Evolutionary conservation across 257 asterid genomes (phyloP), one percentile per base, ranked within the genome.

Genomic region (Ballota nigra): DNA sequence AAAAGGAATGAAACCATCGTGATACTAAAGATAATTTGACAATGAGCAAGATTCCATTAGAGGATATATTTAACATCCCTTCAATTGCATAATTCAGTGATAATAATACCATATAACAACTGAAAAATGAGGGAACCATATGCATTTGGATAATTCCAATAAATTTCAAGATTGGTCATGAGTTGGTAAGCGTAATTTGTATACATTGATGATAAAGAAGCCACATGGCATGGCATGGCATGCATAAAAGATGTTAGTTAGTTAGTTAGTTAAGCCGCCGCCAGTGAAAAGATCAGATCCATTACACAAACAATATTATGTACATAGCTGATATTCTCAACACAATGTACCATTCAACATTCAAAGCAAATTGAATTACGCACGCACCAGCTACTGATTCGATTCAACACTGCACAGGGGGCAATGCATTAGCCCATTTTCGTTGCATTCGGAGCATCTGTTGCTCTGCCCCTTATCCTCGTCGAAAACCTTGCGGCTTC

Each of bases 401-500:
- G n/a, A n/a, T n/a, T n/a, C n/a, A n/a, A n/a, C n/a, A n/a, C n/a
- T n/a, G 83, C 98, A 92, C 26, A 84, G 80, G 8, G 96, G 90
- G 72, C 98, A 93, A 9, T 86, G 88, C 51, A 89, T 73, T 33
- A 93, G 86, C 55, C 98, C 98, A 13, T 93, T 93, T 45, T 93
- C 98, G 8, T 93, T 93, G 85, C 97, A 93, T 2, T 80, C 82
- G 0, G 73, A 77, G 64, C 92, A 86, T 57, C 77, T 66, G 19
- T 61, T 76, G 7, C 61, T 59, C 81, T 72, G 78, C 68, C 75
- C 87, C 45, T 77, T 78, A 7, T 79, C 83, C 68, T 88, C 89
- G 28, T 86, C 84, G 5, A 66, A 88, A 40, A 85, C 79, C 69
- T 84, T 88, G 4, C 83, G 73, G 77, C 95, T 86, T 1, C 95